Evolutionary conservation across 441 rosid genomes (phyloP).

Genomic region (Populus hybrid): DNA sequence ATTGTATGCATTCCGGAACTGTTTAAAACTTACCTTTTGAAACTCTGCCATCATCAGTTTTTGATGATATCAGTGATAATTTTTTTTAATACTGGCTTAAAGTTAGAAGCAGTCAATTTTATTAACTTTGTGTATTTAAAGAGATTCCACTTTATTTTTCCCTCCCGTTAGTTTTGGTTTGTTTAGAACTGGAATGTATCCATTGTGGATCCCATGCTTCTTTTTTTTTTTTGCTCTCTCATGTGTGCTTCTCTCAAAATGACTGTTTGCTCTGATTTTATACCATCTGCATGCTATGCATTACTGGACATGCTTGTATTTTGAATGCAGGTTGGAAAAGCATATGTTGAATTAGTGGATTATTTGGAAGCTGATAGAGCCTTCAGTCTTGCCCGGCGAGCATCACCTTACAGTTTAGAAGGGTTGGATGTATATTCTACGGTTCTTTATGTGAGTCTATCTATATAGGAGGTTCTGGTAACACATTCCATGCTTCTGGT

Average conservation of each 20-base stretch:
- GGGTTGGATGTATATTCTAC: conserved; percentile 97
- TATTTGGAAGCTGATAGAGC: conserved; percentile 90
- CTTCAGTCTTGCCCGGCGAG: conserved; percentile 74
- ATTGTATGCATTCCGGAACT: neutral
- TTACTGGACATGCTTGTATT: conserved; percentile 8
- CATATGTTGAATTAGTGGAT: conserved; percentile 82
- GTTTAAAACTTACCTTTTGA: neutral
- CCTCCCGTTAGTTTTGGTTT: neutral
- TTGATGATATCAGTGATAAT: neutral
- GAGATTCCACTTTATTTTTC: neutral
- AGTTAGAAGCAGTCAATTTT: neutral
- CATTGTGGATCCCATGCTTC: neutral
- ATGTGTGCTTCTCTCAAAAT: neutral
- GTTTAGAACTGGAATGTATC: neutral
- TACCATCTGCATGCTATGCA: neutral
- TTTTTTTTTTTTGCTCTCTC: neutral
- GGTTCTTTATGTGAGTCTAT: conserved; percentile 79
- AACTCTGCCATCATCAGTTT: neutral
- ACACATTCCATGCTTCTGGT: neutral
- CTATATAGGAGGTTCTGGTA: neutral
- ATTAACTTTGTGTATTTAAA: neutral
- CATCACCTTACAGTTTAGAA: conserved; percentile 88
- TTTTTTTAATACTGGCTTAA: neutral
- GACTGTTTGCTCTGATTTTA: neutral
- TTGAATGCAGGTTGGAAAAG: conserved; percentile 84